These are phyloP conservation scores for Termitomyces sp. DNA, from an alignment of 768 basidiomycete genomes.

Conservation along the genomic window DNA sequence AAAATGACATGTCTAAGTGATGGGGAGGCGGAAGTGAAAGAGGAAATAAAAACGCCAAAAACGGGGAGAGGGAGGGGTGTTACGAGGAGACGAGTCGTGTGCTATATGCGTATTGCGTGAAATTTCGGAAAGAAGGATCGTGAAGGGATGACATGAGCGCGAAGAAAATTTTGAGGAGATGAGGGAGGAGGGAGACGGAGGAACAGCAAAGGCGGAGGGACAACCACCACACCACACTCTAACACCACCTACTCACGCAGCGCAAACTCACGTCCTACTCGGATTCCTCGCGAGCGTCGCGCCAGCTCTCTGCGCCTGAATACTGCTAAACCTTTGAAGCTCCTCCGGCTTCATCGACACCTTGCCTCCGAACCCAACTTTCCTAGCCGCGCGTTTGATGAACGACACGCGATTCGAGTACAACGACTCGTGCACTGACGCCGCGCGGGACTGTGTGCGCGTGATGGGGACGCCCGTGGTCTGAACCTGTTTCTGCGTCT, in stretches of 20 bases:
- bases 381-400: constrained; percentile 82
- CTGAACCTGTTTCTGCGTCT: constrained; percentile 23
- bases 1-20: too few species aligned
- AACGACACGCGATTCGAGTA: constrained; percentile 96
- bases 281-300: constrained; percentile 75
- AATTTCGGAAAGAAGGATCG: background rate
- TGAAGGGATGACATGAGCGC: background rate
- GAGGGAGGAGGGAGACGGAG: background rate
- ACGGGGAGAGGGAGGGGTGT: too few species aligned
- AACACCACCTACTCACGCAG: background rate
- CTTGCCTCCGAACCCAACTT: constrained; percentile 84
- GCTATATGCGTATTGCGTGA: too few species aligned
- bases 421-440: constrained; percentile 84
- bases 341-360: constrained; percentile 81
- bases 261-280: constrained; percentile 43
- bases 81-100: background rate
- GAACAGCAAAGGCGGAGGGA: background rate
- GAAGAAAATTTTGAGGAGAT: background rate
- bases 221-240: background rate
- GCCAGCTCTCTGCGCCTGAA: constrained; percentile 79
- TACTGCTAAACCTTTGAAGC: constrained; percentile 78
- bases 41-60: too few species aligned
- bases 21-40: too few species aligned
- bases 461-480: constrained; percentile 65
- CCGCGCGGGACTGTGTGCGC: constrained; percentile 86